Percentiles rank a stretch among this genome's conserved stretches.
Evolutionary conservation across 2,329 filamentous ascomycete genomes (phyloP).

Genomic region (Teratosphaeriaceae sp.): DNA sequence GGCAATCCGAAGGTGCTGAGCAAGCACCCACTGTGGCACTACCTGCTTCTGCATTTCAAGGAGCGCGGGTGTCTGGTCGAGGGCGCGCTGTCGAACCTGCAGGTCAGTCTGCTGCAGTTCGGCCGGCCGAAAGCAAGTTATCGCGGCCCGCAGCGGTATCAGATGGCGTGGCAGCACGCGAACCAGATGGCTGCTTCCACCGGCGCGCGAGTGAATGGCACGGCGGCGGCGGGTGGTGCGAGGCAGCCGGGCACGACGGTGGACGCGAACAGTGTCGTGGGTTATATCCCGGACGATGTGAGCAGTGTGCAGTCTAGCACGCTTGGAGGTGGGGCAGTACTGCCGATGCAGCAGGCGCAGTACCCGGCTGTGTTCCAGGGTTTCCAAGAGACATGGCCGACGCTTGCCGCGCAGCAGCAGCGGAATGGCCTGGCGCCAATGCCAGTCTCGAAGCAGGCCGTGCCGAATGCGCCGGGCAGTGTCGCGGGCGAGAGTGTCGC

Average conservation of each 20-base stretch:
- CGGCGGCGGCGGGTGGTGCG: slow-evolving; percentile 35
- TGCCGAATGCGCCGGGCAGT: slow-evolving; percentile 42
- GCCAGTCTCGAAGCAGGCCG: slow-evolving; percentile 24
- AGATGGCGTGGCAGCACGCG: slow-evolving; percentile 67
- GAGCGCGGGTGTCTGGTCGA: slow-evolving; percentile 94
- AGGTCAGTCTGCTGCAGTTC: slow-evolving; percentile 91
- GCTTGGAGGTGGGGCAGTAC: slow-evolving; percentile 62
- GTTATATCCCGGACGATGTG: slow-evolving; percentile 94
- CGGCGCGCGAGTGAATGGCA: slow-evolving; percentile 33
- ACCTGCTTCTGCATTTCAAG: slow-evolving; percentile 91
- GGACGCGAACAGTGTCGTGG: slow-evolving; percentile 85
- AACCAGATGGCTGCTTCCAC: slow-evolving; percentile 51
- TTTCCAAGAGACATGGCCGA: slow-evolving; percentile 87
- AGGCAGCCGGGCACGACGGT: too few species aligned
- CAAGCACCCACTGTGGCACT: slow-evolving; percentile 97
- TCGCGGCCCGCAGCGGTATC: slow-evolving; percentile 79
- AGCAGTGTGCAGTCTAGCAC: slow-evolving; percentile 94
- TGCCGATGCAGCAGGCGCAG: slow-evolving; percentile 51
- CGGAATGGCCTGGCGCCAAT: slow-evolving; percentile 52
- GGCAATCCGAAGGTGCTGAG: slow-evolving; percentile 96
- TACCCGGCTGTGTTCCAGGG: slow-evolving; percentile 95
- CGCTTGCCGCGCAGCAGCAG: slow-evolving; percentile 59
- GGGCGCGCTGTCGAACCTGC: slow-evolving; percentile 90
- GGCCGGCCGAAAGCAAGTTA: slow-evolving; percentile 88
- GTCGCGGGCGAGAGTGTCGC: slow-evolving; percentile 89